Percentiles rank a stretch among this genome's conserved stretches.
phyloP scores from a whole-genome alignment of 179 eudicot species.

The Nepenthes alata region DNA sequence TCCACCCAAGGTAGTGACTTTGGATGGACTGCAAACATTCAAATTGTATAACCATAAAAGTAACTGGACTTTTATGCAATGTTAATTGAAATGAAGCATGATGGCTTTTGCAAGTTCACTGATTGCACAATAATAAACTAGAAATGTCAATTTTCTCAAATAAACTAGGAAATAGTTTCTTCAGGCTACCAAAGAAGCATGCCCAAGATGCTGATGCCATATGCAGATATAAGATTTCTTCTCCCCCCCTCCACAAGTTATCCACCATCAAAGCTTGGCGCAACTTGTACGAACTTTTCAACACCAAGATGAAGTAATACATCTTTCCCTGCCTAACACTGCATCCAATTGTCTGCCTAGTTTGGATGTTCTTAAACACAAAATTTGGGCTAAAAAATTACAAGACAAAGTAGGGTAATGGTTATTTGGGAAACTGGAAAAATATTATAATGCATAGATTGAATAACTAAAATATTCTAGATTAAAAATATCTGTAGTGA shows the following conservation, averaged over 20 bases:
- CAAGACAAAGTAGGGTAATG: constrained; percentile 8
- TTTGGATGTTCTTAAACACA: constrained; percentile 1
- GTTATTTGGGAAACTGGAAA: constrained; percentile 15
- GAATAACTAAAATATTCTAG: constrained; percentile 14
- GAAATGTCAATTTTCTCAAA: constrained; percentile 9
- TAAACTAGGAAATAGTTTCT: constrained; percentile 14
- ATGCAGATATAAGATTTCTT: constrained; percentile 3
- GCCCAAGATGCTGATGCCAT: constrained; percentile 12
- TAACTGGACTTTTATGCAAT: constrained; percentile 11
- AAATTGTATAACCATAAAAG: constrained; percentile 16
- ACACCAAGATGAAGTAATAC: background rate
- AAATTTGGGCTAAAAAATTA: constrained; percentile 13
- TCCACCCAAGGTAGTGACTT: constrained; percentile 9
- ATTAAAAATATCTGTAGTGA: constrained; percentile 9
- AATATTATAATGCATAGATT: constrained; percentile 7
- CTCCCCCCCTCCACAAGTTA: no score
- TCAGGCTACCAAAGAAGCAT: constrained; percentile 16
- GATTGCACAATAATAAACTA: constrained; percentile 7
- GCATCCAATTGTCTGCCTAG: background rate
- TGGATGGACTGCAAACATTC: constrained; percentile 15
- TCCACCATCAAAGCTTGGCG: no score
- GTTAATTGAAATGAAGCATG: constrained; percentile 3
- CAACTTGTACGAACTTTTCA: no score
- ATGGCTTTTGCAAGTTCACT: constrained; percentile 14
- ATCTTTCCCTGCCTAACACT: background rate